Conservation (phyloP, 164 flowering plant species). For the Brasenia schreberi region DNA sequence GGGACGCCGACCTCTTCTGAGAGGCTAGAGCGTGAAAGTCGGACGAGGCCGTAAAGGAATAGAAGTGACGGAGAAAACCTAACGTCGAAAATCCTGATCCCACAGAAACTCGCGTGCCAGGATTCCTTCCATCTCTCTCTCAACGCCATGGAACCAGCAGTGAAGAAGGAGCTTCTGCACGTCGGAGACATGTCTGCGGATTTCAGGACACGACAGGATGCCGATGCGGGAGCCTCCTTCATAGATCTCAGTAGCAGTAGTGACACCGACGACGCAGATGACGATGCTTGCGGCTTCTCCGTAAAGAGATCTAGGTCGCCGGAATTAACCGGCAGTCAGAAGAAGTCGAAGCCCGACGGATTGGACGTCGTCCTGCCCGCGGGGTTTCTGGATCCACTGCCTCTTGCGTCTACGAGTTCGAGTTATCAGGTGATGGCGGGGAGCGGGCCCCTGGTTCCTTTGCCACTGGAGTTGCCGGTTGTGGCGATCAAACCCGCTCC, state of each 20-base stretch:
- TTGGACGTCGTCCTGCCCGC: constrained; percentile 8
- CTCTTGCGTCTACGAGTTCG: constrained; percentile 5
- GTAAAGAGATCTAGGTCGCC: constrained; percentile 5
- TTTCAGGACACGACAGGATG: not conserved
- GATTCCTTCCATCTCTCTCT: not conserved
- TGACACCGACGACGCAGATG: constrained; percentile 3
- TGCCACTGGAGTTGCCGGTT: not conserved
- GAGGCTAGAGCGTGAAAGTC: too few relatives aligned
- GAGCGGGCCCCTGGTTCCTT: constrained; percentile 3
- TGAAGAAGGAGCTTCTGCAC: constrained; percentile 7
- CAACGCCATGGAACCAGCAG: constrained; percentile 5
- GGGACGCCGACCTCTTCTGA: too few relatives aligned
- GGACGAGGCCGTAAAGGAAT: too few relatives aligned
- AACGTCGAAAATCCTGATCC: too few relatives aligned
- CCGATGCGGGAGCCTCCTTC: not conserved
- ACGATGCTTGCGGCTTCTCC: not conserved
- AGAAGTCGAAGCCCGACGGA: constrained; percentile 9
- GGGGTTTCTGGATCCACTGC: constrained; percentile 18
- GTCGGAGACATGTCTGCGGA: not conserved
- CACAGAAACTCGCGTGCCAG: too few relatives aligned
- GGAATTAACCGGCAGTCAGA: not conserved
- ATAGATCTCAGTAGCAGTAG: constrained; percentile 12
- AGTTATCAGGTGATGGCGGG: not conserved
- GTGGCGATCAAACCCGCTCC: not conserved
- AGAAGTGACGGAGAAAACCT: too few relatives aligned